These are phyloP conservation scores for Coemansia nantahalensis DNA, from an alignment of 192 early-diverging fungal species.

Conservation along the genomic window DNA sequence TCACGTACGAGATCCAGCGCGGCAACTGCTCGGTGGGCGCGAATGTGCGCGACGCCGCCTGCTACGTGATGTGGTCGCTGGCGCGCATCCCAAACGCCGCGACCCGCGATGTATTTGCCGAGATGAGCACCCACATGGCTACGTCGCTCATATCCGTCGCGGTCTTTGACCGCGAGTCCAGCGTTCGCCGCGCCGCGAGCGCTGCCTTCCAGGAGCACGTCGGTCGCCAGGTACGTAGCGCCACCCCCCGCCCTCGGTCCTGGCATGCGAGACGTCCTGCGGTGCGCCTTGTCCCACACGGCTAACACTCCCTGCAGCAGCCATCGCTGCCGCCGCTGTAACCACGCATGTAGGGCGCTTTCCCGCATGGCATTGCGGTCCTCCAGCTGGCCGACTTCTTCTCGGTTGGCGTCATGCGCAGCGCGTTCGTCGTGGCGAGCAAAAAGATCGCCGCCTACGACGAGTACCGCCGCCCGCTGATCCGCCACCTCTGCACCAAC, in stretches of 20 bases:
- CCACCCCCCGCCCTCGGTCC: too few species aligned
- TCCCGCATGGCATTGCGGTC: slow-evolving; percentile 93
- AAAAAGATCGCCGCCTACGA: slow-evolving; percentile 68
- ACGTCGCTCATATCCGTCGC: slow-evolving; percentile 75
- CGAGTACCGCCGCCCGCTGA: slow-evolving; percentile 73
- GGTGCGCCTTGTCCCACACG: too few species aligned
- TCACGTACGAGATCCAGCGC: slow-evolving; percentile 85
- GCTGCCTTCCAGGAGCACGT: slow-evolving; percentile 99
- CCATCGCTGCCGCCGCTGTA: too few species aligned
- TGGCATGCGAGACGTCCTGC: too few species aligned
- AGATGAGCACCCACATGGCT: slow-evolving; percentile 65
- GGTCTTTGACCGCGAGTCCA: slow-evolving; percentile 90
- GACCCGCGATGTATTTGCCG: slow-evolving; percentile 53
- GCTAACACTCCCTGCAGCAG: too few species aligned
- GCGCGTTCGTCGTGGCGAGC: slow-evolving; percentile 70
- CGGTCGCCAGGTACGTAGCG: slow-evolving; percentile 68
- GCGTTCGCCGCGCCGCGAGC: slow-evolving; percentile 87
- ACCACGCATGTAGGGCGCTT: slow-evolving; percentile 59
- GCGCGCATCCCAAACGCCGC: slow-evolving; percentile 82
- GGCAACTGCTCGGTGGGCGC: slow-evolving; percentile 90
- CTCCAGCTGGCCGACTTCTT: slow-evolving; percentile 92
- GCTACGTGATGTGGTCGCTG: slow-evolving; percentile 98
- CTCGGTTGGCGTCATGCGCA: slow-evolving; percentile 78
- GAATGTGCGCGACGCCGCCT: slow-evolving; percentile 93
- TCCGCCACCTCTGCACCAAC: slow-evolving; percentile 65